Percentiles rank a stretch among this genome's conserved stretches.
Evolutionary conservation across 805 yeast genomes (phyloP).

Genomic region (Wickerhamiella bombiphila): DNA sequence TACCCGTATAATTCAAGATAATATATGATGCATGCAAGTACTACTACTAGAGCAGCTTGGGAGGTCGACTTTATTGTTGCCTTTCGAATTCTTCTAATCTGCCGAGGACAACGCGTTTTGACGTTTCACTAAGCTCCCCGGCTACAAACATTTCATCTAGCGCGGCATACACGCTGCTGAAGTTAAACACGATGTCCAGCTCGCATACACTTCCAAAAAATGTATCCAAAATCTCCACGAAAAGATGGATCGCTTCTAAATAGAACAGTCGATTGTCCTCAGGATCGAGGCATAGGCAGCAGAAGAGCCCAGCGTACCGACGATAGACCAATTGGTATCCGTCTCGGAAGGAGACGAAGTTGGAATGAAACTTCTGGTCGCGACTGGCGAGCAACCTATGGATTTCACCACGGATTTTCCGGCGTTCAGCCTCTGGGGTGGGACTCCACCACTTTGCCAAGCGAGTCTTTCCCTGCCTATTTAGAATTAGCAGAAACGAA

Average conservation of each 20-base stretch:
- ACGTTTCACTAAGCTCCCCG: constrained; percentile 82
- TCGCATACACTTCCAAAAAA: constrained; percentile 88
- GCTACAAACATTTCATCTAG: constrained; percentile 79
- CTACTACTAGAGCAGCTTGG: no score
- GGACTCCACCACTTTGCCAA: constrained; percentile 63
- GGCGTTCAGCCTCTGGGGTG: constrained; percentile 32
- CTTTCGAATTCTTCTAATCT: constrained; percentile 52
- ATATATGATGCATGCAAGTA: no score
- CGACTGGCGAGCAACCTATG: constrained; percentile 69
- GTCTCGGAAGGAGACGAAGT: constrained; percentile 48
- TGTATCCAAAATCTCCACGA: constrained; percentile 77
- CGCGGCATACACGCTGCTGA: constrained; percentile 66
- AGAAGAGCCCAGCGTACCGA: constrained; percentile 82
- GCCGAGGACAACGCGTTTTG: constrained; percentile 50
- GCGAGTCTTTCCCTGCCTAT: constrained; percentile 87
- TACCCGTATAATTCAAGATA: no score
- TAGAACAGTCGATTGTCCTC: constrained; percentile 70
- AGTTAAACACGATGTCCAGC: constrained; percentile 82
- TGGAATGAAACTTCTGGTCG: constrained; percentile 71
- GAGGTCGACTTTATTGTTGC: constrained; percentile 26
- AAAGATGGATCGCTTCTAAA: constrained; percentile 69
- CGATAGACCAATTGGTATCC: constrained; percentile 58
- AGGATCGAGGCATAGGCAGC: constrained; percentile 69
- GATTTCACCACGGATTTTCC: constrained; percentile 41
- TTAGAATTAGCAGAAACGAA: constrained; percentile 67